Percentiles rank a stretch among this genome's conserved stretches.
These are phyloP conservation scores for Phaeotremella fagi DNA, from an alignment of 768 basidiomycete genomes.

Conservation along the genomic window DNA sequence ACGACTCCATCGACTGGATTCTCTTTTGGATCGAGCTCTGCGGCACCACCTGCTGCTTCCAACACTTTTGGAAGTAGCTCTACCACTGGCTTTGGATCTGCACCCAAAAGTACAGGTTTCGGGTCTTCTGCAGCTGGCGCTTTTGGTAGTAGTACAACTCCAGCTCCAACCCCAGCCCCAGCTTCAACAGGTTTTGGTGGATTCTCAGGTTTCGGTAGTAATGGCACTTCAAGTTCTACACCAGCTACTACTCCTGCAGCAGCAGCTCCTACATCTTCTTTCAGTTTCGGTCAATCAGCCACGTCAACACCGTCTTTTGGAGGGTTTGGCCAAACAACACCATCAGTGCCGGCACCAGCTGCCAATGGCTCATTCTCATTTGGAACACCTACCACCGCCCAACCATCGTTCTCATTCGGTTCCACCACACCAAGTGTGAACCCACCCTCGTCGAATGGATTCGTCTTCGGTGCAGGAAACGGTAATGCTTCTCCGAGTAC, in stretches of 20 bases:
- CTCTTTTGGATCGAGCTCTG: constrained; percentile 17
- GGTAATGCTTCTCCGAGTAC: neutral
- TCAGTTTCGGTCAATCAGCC: constrained; percentile 5
- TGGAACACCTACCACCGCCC: neutral
- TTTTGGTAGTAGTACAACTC: neutral
- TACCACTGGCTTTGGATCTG: constrained; percentile 3
- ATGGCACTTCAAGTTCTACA: neutral
- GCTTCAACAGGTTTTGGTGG: constrained; percentile 3
- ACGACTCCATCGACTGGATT: neutral
- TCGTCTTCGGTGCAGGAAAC: constrained; percentile 6
- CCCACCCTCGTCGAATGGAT: neutral
- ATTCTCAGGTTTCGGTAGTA: constrained; percentile 1
- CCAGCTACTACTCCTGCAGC: neutral
- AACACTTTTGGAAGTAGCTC: constrained; percentile 6
- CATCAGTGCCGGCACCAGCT: constrained; percentile 1
- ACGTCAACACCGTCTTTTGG: constrained; percentile 7
- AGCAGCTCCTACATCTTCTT: neutral
- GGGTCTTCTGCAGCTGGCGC: constrained; percentile 1
- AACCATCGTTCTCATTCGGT: constrained; percentile 2
- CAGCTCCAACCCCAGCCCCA: neutral
- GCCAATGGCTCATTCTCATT: constrained; percentile 3
- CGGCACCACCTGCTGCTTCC: constrained; percentile 4
- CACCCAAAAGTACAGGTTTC: neutral
- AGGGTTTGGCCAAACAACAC: neutral
- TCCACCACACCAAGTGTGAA: neutral